phyloP scores from a whole-genome alignment of 2,329 filamentous ascomycete species.

The Hypoxylon sp. region DNA sequence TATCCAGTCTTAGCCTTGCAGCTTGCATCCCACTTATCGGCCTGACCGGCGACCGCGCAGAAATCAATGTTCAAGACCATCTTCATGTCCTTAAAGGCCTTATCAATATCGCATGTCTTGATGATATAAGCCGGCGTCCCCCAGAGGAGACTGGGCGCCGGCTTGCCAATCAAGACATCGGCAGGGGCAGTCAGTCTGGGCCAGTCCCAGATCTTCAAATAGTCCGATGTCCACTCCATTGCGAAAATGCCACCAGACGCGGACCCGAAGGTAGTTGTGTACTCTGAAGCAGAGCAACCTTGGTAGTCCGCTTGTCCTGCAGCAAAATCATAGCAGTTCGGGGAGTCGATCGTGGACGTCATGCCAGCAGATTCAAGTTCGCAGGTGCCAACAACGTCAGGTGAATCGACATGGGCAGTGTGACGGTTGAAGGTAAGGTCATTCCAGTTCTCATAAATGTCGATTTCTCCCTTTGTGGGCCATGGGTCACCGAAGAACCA shows the following conservation, averaged over 20 bases:
- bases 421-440: constrained; percentile 66
- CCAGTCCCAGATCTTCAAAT: constrained; percentile 77
- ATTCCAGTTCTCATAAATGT: constrained; percentile 78
- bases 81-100: constrained; percentile 50
- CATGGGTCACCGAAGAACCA: constrained; percentile 68
- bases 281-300: constrained; percentile 59
- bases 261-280: constrained; percentile 56
- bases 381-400: constrained; percentile 54
- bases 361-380: constrained; percentile 51
- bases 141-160: constrained; percentile 46
- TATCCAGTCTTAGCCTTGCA: constrained; percentile 44
- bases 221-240: constrained; percentile 71
- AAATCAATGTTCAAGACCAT: constrained; percentile 48
- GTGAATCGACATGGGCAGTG: constrained; percentile 67
- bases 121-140: constrained; percentile 48
- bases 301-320: constrained; percentile 54
- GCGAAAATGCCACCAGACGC: constrained; percentile 60
- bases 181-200: constrained; percentile 65
- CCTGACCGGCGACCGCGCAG: constrained; percentile 42
- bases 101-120: constrained; percentile 47
- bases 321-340: constrained; percentile 59
- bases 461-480: constrained; percentile 74
- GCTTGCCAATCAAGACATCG: constrained; percentile 63
- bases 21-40: constrained; percentile 42
- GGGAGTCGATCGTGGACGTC: constrained; percentile 51